Percentiles rank a stretch among this genome's conserved stretches.
Evolutionary conservation across 2,329 filamentous ascomycete genomes (phyloP).

Genomic region (Gyromitra esculenta): DNA sequence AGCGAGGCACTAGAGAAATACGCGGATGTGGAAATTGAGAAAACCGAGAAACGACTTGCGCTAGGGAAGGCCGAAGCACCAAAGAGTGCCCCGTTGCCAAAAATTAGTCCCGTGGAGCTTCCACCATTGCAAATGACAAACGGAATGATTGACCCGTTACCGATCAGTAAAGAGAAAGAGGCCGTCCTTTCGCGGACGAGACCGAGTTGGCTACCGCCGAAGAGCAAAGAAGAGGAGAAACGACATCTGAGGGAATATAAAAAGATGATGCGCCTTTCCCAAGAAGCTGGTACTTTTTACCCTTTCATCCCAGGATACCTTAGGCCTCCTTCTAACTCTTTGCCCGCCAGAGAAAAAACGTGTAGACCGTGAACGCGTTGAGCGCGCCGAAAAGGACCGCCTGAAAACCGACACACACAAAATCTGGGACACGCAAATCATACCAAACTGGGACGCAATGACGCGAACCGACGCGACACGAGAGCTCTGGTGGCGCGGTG

Average conservation of each 20-base stretch:
- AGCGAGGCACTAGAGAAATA: conserved; percentile 85
- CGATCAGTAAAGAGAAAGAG: conserved; percentile 86
- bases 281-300: conserved; percentile 62
- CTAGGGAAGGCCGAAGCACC: conserved; percentile 55
- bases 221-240: conserved; percentile 89
- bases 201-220: conserved; percentile 85
- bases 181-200: conserved; percentile 81
- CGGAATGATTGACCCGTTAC: conserved; percentile 84
- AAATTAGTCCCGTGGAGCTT: conserved; percentile 62
- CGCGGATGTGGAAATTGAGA: conserved; percentile 69
- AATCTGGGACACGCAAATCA: conserved; percentile 79
- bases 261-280: conserved; percentile 74
- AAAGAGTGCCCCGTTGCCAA: conserved; percentile 42
- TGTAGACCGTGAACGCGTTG: conserved; percentile 61
- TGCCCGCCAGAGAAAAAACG: conserved; percentile 60
- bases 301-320: not conserved
- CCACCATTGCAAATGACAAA: conserved; percentile 77
- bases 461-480: conserved; percentile 74
- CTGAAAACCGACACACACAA: conserved; percentile 65
- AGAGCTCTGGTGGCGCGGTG: conserved; percentile 83
- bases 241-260: conserved; percentile 87
- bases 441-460: conserved; percentile 79
- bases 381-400: conserved; percentile 62
- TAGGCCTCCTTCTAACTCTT: conserved; percentile 26
- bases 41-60: conserved; percentile 64